Percentiles rank a stretch among this genome's conserved stretches.
Evolutionary conservation across 352 stramenopile species (phyloP).

Genomic region (Pythium aphanidermatum): DNA sequence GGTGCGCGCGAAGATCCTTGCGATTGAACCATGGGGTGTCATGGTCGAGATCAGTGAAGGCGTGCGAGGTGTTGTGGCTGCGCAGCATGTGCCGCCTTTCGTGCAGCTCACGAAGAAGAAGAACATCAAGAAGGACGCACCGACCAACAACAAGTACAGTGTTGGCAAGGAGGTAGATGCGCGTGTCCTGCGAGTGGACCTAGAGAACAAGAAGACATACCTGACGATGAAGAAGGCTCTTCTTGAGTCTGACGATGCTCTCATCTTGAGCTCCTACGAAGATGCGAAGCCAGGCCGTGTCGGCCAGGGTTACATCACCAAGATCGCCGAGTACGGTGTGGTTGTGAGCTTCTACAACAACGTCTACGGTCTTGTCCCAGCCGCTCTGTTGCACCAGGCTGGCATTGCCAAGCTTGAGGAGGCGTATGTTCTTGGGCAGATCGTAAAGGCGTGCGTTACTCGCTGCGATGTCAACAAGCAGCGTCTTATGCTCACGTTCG

Average conservation of each 20-base stretch:
- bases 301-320: slow-evolving; percentile 91
- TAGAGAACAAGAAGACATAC: slow-evolving; percentile 90
- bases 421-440: slow-evolving; percentile 81
- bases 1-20: slow-evolving; percentile 75
- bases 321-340: slow-evolving; percentile 89
- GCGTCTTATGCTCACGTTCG: slow-evolving; percentile 84
- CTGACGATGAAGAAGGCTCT: slow-evolving; percentile 89
- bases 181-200: slow-evolving; percentile 78
- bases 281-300: slow-evolving; percentile 67
- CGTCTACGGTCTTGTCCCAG: slow-evolving; percentile 90
- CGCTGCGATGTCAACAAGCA: slow-evolving; percentile 71
- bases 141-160: slow-evolving; percentile 70
- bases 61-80: slow-evolving; percentile 65
- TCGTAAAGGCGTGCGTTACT: slow-evolving; percentile 77
- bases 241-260: slow-evolving; percentile 57
- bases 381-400: slow-evolving; percentile 73
- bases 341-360: slow-evolving; percentile 96
- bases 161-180: slow-evolving; percentile 68
- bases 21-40: slow-evolving; percentile 78
- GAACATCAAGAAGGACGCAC: slow-evolving; percentile 51
- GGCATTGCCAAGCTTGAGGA: slow-evolving; percentile 82
- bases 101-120: slow-evolving; percentile 54
- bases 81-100: slow-evolving; percentile 74
- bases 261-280: slow-evolving; percentile 73
- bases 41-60: slow-evolving; percentile 83